A percentile compares a stretch with the other conserved stretches of the same genome.
phyloP scores from a whole-genome alignment of 768 basidiomycete species.

The Hortiboletus campestris region DNA sequence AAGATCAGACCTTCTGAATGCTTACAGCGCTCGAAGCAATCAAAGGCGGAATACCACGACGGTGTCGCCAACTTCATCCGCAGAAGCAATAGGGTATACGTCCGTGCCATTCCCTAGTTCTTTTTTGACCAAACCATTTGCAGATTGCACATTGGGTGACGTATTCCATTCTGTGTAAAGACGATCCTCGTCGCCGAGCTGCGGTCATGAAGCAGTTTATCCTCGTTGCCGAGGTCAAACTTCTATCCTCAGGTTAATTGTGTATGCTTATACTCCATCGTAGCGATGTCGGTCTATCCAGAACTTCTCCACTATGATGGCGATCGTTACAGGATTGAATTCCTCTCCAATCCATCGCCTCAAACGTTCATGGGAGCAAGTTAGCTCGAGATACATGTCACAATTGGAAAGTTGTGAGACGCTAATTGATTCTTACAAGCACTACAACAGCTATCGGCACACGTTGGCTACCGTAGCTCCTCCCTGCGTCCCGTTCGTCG shows the following conservation, averaged over 20 bases:
- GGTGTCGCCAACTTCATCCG: slow-evolving; percentile 59
- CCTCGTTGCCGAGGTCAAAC: slow-evolving; percentile 56
- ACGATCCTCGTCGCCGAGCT: slow-evolving; percentile 60
- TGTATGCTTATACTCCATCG: slow-evolving; percentile 2
- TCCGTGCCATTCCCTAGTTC: not conserved
- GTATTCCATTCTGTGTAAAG: slow-evolving; percentile 51
- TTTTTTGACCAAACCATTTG: not conserved
- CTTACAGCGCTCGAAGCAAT: slow-evolving; percentile 52
- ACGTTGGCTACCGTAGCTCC: slow-evolving; percentile 53
- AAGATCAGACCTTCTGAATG: slow-evolving; percentile 62
- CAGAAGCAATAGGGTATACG: slow-evolving; percentile 50
- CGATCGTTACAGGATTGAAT: slow-evolving; percentile 65
- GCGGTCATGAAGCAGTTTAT: slow-evolving; percentile 66
- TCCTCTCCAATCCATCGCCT: slow-evolving; percentile 62
- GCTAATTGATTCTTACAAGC: slow-evolving; percentile 63
- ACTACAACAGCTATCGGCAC: slow-evolving; percentile 61
- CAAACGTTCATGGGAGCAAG: slow-evolving; percentile 63
- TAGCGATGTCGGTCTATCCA: slow-evolving; percentile 62
- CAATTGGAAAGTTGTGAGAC: slow-evolving; percentile 53
- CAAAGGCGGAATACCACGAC: slow-evolving; percentile 41
- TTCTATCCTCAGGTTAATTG: not conserved
- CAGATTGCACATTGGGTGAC: slow-evolving; percentile 63
- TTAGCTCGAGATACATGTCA: slow-evolving; percentile 47
- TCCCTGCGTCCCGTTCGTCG: slow-evolving; percentile 71
- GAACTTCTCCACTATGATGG: slow-evolving; percentile 69